A percentile compares a stretch with the other conserved stretches of the same genome.
Evolutionary conservation across 495 filamentous ascomycete genomes (phyloP).

Genomic region (Astrocystis sublimbata): DNA sequence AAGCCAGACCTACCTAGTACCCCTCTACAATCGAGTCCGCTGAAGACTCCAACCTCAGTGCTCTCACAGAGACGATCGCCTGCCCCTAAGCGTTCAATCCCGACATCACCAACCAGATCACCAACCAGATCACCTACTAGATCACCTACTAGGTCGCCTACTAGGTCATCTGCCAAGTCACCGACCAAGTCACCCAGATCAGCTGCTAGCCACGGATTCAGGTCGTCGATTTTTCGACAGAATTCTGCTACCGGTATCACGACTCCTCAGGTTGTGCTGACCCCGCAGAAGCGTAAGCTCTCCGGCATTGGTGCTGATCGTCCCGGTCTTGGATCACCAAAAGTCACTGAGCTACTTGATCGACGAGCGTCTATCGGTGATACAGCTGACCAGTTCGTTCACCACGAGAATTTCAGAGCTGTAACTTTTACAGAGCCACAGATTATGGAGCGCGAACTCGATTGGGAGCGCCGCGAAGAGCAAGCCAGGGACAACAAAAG

Average conservation of each 20-base stretch:
- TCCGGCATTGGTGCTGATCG: slow-evolving; percentile 76
- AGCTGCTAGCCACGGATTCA: slow-evolving; percentile 21
- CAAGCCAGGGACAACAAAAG: slow-evolving; percentile 62
- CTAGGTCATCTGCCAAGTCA: too few relatives aligned
- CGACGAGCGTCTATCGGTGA: slow-evolving; percentile 72
- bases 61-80: slow-evolving; percentile 27
- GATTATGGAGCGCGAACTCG: slow-evolving; percentile 66
- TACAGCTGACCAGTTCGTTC: slow-evolving; percentile 61
- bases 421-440: slow-evolving; percentile 70
- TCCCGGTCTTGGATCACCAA: slow-evolving; percentile 76
- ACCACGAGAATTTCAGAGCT: slow-evolving; percentile 38
- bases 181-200: slow-evolving; percentile 25
- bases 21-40: slow-evolving; percentile 53
- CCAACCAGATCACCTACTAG: slow-evolving; percentile 25
- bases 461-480: slow-evolving; percentile 65
- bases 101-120: slow-evolving; percentile 12
- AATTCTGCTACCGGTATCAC: slow-evolving; percentile 57
- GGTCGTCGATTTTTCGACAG: slow-evolving; percentile 58
- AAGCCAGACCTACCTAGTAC: slow-evolving; percentile 56
- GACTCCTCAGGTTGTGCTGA: slow-evolving; percentile 65
- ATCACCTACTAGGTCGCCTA: too few relatives aligned
- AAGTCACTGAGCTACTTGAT: slow-evolving; percentile 71
- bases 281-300: slow-evolving; percentile 61
- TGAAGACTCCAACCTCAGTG: slow-evolving; percentile 50
- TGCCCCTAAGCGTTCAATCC: slow-evolving; percentile 20